These are phyloP conservation scores for Alternaria tenuissima DNA, from an alignment of 2,329 filamentous ascomycete genomes.

Conservation along the genomic window DNA sequence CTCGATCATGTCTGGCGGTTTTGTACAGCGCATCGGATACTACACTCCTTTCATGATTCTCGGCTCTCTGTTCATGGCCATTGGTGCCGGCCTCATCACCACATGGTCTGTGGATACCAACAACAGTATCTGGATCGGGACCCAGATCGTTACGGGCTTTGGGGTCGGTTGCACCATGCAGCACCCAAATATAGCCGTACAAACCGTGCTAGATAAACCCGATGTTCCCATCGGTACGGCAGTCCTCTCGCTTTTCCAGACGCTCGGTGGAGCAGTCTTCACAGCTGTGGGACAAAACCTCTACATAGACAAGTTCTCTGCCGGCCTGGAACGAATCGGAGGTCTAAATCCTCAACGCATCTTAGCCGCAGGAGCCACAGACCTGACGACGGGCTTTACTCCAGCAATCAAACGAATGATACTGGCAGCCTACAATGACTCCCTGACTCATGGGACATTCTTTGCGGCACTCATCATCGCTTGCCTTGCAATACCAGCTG, in stretches of 20 bases:
- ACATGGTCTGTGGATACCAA: conserved; percentile 50
- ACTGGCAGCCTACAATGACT: conserved; percentile 40
- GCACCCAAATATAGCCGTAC: conserved; percentile 55
- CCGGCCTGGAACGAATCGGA: conserved; percentile 44
- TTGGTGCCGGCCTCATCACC: conserved; percentile 56
- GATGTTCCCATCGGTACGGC: conserved; percentile 57
- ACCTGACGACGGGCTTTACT: conserved; percentile 56
- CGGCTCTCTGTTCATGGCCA: conserved; percentile 51
- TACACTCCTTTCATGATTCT: conserved; percentile 59
- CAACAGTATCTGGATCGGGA: conserved; percentile 44
- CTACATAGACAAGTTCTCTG: conserved; percentile 56
- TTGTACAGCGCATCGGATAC: conserved; percentile 54
- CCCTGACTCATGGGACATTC: conserved; percentile 56
- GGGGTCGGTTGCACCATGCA: conserved; percentile 58
- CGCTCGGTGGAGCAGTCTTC: conserved; percentile 57
- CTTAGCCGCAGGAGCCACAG: conserved; percentile 61
- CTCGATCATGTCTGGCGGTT: conserved; percentile 51
- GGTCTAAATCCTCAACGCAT: conserved; percentile 52
- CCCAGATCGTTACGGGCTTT: conserved; percentile 40
- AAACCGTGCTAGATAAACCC: conserved; percentile 49
- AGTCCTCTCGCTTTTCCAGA: conserved; percentile 56
- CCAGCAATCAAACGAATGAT: conserved; percentile 22
- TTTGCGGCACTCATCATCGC: conserved; percentile 66
- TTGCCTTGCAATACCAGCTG: conserved; percentile 63
- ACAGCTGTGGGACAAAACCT: conserved; percentile 58